Conservation (phyloP, 352 stramenopile genomes). For the Pythium aristosporum region DNA sequence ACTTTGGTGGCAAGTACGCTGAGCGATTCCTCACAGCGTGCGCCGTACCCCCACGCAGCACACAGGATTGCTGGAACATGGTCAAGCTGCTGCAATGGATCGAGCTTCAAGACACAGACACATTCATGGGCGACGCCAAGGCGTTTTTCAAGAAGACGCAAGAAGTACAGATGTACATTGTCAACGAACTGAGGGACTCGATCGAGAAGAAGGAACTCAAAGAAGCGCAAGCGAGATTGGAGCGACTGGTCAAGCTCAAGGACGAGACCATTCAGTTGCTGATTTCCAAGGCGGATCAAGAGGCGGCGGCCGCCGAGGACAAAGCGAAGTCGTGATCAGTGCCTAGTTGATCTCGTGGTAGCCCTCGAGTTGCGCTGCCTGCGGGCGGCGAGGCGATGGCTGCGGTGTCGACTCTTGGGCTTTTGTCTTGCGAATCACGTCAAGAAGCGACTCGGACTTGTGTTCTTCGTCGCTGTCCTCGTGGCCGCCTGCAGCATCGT, state of each 20-base stretch:
- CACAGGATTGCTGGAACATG: slow-evolving; percentile 39
- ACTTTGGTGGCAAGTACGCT: slow-evolving; percentile 39
- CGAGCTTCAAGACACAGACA: slow-evolving; percentile 52
- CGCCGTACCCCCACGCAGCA: slow-evolving; percentile 26
- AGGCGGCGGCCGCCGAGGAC: slow-evolving; percentile 30
- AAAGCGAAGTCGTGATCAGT: slow-evolving; percentile 6
- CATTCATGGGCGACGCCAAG: slow-evolving; percentile 43
- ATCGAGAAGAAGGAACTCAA: slow-evolving; percentile 37
- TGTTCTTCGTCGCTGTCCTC: slow-evolving; percentile 7
- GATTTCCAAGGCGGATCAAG: slow-evolving; percentile 47
- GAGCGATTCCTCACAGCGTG: slow-evolving; percentile 41
- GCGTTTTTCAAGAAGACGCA: slow-evolving; percentile 41
- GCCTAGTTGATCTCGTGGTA: slow-evolving; percentile 43
- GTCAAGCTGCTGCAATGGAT: slow-evolving; percentile 51
- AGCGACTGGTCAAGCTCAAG: slow-evolving; percentile 52
- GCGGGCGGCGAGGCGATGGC: slow-evolving; percentile 10
- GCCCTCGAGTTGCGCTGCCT: slow-evolving; percentile 21
- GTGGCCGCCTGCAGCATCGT: slow-evolving; percentile 1
- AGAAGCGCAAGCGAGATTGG: slow-evolving; percentile 37
- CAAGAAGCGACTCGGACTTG: slow-evolving; percentile 26
- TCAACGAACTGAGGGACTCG: slow-evolving; percentile 28
- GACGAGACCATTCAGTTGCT: slow-evolving; percentile 63
- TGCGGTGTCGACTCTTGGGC: slow-evolving; percentile 18
- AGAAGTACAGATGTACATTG: slow-evolving; percentile 54
- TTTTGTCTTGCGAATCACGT: slow-evolving; percentile 35